These are phyloP conservation scores for Truncatella angustata DNA, from an alignment of 2,329 filamentous ascomycete genomes.

Conservation along the genomic window DNA sequence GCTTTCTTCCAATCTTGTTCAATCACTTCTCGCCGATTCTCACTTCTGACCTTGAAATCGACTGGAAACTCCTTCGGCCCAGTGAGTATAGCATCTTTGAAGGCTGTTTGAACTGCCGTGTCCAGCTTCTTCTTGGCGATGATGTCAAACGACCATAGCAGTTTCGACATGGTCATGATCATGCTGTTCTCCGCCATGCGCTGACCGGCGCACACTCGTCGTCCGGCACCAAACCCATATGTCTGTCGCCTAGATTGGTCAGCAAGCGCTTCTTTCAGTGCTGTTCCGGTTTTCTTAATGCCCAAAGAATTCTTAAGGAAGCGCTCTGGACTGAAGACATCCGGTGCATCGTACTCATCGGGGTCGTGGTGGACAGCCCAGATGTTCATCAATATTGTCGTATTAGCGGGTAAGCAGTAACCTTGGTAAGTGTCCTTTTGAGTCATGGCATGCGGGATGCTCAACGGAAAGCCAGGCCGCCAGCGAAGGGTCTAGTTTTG, in stretches of 20 bases:
- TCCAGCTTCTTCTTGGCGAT: constrained; percentile 19
- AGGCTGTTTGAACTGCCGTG: constrained; percentile 22
- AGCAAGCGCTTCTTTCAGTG: neutral
- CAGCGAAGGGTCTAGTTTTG: constrained; percentile 16
- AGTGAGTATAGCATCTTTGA: constrained; percentile 16
- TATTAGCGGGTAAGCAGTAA: constrained; percentile 43
- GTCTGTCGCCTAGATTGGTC: constrained; percentile 14
- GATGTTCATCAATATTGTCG: constrained; percentile 42
- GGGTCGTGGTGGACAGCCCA: constrained; percentile 28
- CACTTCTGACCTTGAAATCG: constrained; percentile 17
- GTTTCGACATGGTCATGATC: constrained; percentile 34
- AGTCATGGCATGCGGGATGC: constrained; percentile 38
- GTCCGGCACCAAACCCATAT: constrained; percentile 46
- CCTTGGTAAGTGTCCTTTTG: constrained; percentile 43
- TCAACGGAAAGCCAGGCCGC: constrained; percentile 15
- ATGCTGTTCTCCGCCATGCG: constrained; percentile 47
- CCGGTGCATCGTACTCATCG: constrained; percentile 15
- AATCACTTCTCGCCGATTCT: constrained; percentile 14
- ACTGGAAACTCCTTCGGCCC: constrained; percentile 19
- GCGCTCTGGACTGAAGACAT: constrained; percentile 16
- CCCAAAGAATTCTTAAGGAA: constrained; percentile 13
- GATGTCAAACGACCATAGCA: constrained; percentile 49
- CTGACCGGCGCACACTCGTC: constrained; percentile 46
- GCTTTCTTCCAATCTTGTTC: constrained; percentile 15
- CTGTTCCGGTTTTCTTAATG: constrained; percentile 7